Conservation (phyloP, 306 rosid genomes). For the Begonia masoniana region DNA sequence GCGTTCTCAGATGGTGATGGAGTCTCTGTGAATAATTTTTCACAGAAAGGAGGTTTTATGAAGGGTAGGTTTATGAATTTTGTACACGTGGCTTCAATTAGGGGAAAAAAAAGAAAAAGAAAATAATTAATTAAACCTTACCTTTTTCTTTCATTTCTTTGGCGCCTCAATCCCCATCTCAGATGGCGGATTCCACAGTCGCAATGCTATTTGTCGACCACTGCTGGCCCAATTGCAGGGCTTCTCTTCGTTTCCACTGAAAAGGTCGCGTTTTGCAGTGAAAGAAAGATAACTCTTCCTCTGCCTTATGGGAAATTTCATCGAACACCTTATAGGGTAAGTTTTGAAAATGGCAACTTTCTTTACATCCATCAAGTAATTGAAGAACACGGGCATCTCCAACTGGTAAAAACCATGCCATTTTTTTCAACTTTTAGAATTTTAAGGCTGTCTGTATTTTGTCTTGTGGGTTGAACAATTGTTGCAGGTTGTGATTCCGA, state of each 20-base stretch:
- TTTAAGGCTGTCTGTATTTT: neutral
- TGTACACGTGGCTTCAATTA: too few relatives aligned
- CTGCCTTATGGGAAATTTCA: conserved; percentile 17
- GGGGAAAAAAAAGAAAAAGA: too few relatives aligned
- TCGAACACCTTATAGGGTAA: conserved; percentile 58
- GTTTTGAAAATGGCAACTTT: neutral
- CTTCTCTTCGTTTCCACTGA: conserved; percentile 63
- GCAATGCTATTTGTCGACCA: conserved; percentile 59
- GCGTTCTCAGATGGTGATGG: too few relatives aligned
- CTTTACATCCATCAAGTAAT: neutral
- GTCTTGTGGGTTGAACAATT: neutral
- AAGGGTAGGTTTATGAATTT: too few relatives aligned
- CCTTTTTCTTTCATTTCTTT: too few relatives aligned
- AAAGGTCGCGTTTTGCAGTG: conserved; percentile 67
- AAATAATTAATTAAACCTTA: too few relatives aligned
- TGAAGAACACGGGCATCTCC: neutral
- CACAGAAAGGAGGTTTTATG: too few relatives aligned
- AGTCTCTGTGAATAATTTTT: too few relatives aligned
- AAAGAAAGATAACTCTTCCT: conserved; percentile 8
- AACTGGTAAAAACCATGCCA: neutral
- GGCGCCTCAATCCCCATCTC: too few relatives aligned
- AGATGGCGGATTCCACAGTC: too few relatives aligned
- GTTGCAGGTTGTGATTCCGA: conserved; percentile 61
- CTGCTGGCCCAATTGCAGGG: conserved; percentile 65
- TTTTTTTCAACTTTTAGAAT: neutral